phyloP scores from a whole-genome alignment of 352 stramenopile genomes.

The Aphanomyces cochlioides region DNA sequence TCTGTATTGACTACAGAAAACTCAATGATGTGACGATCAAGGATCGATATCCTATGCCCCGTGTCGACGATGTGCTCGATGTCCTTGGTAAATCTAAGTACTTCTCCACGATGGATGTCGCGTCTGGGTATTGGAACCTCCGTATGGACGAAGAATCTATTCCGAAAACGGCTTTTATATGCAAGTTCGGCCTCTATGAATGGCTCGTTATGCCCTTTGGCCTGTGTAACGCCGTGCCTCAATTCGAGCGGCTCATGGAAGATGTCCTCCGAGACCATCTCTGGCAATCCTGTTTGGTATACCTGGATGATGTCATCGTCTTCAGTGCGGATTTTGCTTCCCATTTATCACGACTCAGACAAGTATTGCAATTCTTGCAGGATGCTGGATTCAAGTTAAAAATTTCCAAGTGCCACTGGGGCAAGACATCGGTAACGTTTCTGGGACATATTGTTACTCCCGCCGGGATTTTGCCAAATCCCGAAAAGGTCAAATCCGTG shows the following conservation, averaged over 20 bases:
- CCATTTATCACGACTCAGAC: not conserved
- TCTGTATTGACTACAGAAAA: constrained; percentile 1
- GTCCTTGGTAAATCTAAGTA: not conserved
- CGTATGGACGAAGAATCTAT: not conserved
- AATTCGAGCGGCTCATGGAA: constrained; percentile 8
- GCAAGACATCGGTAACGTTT: not conserved
- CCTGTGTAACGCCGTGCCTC: not conserved
- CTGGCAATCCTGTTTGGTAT: not conserved
- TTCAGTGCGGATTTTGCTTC: not conserved
- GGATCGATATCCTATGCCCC: not conserved
- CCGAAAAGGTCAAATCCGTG: constrained; percentile 1
- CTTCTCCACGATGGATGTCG: not conserved
- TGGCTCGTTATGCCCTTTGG: not conserved
- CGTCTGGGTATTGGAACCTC: not conserved
- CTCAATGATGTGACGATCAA: constrained; percentile 6
- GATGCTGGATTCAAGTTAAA: constrained; percentile 1
- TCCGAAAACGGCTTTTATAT: not conserved
- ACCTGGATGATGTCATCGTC: not conserved
- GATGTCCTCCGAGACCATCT: not conserved
- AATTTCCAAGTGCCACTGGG: constrained; percentile 4
- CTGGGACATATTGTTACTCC: not conserved
- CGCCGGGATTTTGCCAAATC: constrained; percentile 1
- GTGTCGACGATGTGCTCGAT: not conserved
- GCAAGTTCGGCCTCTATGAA: not conserved
- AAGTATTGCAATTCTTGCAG: not conserved